Conservation (phyloP, 306 rosid species). For the Pyrus pyrifolia region DNA sequence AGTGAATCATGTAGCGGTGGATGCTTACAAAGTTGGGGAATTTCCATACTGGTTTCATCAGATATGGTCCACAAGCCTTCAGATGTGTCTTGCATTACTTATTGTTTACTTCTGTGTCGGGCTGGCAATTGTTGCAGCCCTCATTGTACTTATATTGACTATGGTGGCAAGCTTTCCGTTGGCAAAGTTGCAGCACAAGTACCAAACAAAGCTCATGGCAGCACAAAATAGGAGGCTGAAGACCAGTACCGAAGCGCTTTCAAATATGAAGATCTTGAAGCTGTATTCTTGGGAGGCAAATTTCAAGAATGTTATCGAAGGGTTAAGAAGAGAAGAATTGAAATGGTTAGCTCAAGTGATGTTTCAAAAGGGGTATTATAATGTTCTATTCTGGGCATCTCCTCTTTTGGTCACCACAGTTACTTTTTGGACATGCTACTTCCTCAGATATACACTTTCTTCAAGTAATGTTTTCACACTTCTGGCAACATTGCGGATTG, state of each 20-base stretch:
- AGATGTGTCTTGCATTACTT: conserved; percentile 13
- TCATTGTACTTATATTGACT: conserved; percentile 10
- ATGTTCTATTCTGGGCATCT: conserved; percentile 22
- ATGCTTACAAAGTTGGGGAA: conserved; percentile 18
- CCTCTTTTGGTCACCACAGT: conserved; percentile 16
- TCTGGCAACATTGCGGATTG: conserved; percentile 23
- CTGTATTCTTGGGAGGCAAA: conserved; percentile 30
- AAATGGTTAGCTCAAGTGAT: conserved; percentile 4
- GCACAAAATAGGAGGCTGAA: conserved; percentile 24
- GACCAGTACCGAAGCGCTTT: conserved; percentile 19
- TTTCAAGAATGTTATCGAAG: conserved; percentile 15
- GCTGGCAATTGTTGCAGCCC: conserved; percentile 18
- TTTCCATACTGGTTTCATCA: conserved; percentile 24
- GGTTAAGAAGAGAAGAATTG: conserved; percentile 17
- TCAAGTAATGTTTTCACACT: conserved; percentile 21
- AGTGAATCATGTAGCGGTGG: conserved; percentile 15
- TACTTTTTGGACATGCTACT: conserved; percentile 29
- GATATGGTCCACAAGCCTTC: conserved; percentile 28
- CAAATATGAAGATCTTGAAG: conserved; percentile 32
- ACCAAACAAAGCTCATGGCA: conserved; percentile 16
- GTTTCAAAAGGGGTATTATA: conserved; percentile 8
- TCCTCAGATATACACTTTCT: conserved; percentile 12
- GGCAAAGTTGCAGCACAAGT: conserved; percentile 20
- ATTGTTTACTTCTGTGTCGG: conserved; percentile 2
- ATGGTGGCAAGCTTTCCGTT: conserved; percentile 19